Conservation (phyloP, 2,329 filamentous ascomycete genomes). For the Aspergillus caelatus region DNA sequence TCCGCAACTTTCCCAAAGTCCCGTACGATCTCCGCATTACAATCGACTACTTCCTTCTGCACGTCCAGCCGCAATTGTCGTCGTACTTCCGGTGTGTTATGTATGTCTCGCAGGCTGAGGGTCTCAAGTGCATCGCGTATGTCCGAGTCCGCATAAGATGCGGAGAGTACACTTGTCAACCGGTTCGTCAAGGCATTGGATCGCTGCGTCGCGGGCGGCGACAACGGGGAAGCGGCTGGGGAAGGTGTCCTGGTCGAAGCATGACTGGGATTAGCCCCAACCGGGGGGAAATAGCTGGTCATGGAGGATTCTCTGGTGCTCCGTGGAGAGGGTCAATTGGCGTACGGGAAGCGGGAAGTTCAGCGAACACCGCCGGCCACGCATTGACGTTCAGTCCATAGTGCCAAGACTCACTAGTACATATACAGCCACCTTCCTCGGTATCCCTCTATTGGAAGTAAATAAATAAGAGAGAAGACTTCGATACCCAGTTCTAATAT, state of each 20-base stretch:
- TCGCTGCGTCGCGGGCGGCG: constrained; percentile 35
- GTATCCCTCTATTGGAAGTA: no score
- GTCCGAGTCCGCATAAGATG: constrained; percentile 89
- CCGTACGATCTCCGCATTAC: constrained; percentile 83
- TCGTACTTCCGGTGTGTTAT: constrained; percentile 76
- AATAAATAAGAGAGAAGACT: no score
- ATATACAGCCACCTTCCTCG: no score
- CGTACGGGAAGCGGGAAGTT: constrained; percentile 21
- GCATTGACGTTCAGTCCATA: no score
- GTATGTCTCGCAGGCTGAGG: constrained; percentile 70
- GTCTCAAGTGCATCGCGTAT: constrained; percentile 82
- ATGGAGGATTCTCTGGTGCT: constrained; percentile 24
- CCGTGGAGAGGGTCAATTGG: constrained; percentile 14
- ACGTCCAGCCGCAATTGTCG: constrained; percentile 79
- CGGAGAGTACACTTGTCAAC: constrained; percentile 81
- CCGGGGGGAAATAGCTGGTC: constrained; percentile 38
- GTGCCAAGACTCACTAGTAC: neutral
- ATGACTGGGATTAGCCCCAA: constrained; percentile 25
- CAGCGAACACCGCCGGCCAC: neutral
- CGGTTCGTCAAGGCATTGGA: constrained; percentile 75
- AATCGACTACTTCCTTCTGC: constrained; percentile 89
- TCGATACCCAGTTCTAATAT: no score
- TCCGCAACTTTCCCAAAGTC: constrained; percentile 90
- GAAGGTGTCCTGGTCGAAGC: constrained; percentile 25
- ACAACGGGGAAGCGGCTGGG: constrained; percentile 32